phyloP scores from a whole-genome alignment of 371 early-diverging fungal species.

The Mortierella polycephala region DNA sequence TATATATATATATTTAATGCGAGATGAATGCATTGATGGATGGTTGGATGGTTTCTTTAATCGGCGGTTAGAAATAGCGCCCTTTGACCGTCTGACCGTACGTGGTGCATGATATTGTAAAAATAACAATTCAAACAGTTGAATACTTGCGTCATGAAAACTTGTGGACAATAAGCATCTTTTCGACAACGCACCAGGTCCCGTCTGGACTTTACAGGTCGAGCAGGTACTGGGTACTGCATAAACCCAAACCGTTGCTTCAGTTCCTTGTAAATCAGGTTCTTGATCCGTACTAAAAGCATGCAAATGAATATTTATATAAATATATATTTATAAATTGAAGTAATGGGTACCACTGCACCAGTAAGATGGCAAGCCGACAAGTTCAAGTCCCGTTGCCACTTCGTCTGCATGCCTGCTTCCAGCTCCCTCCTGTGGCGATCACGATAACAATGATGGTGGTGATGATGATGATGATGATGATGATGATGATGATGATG shows the following conservation, averaged over 20 bases:
- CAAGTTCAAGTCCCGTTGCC: not conserved
- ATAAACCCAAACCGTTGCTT: constrained; percentile 3
- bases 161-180: constrained; percentile 10
- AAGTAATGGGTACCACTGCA: too few species aligned
- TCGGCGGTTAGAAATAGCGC: too few species aligned
- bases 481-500: too few species aligned
- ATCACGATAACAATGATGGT: too few species aligned
- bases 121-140: not conserved
- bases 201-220: too few species aligned
- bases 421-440: too few species aligned
- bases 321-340: too few species aligned
- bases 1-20: not conserved
- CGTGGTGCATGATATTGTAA: too few species aligned
- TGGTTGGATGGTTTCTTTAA: too few species aligned
- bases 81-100: too few species aligned
- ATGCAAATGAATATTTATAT: not conserved
- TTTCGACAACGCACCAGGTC: not conserved
- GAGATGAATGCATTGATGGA: not conserved
- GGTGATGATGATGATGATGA: too few species aligned
- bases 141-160: constrained; percentile 18
- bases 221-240: constrained; percentile 9
- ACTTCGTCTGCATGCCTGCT: not conserved
- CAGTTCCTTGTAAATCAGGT: constrained; percentile 8
- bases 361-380: too few species aligned
- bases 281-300: constrained; percentile 21